Percentiles rank a stretch among this genome's conserved stretches.
Conservation (phyloP, 2,329 filamentous ascomycete species). For the Cladophialophora carrionii region DNA sequence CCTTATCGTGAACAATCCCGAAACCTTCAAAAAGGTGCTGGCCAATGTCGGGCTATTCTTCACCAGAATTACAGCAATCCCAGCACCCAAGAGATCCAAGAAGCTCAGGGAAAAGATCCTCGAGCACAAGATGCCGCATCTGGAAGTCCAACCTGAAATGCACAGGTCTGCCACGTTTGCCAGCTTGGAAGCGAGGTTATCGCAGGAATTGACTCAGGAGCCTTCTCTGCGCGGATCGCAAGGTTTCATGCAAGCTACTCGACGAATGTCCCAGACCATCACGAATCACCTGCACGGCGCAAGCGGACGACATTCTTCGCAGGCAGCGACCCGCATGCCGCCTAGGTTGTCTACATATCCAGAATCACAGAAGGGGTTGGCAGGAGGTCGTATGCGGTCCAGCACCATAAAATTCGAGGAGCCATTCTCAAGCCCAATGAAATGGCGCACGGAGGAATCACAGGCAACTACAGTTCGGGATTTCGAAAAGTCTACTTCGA, state of each 20-base stretch:
- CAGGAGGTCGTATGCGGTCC: slow-evolving; percentile 10
- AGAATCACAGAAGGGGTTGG: neutral
- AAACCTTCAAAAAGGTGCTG: slow-evolving; percentile 16
- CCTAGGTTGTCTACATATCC: slow-evolving; percentile 7
- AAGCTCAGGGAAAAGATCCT: slow-evolving; percentile 28
- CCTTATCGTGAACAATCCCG: slow-evolving; percentile 46
- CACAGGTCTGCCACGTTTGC: slow-evolving; percentile 27
- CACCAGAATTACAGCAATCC: slow-evolving; percentile 20
- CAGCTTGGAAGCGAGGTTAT: slow-evolving; percentile 28
- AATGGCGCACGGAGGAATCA: slow-evolving; percentile 10
- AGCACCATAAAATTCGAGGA: slow-evolving; percentile 33
- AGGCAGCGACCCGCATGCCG: neutral
- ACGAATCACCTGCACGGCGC: slow-evolving; percentile 22
- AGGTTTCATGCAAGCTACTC: slow-evolving; percentile 23
- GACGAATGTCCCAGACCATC: slow-evolving; percentile 30
- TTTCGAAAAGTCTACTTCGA: slow-evolving; percentile 12
- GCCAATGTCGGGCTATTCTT: slow-evolving; percentile 23
- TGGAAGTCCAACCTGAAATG: slow-evolving; percentile 13
- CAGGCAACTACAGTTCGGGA: slow-evolving; percentile 12
- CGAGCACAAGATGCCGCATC: slow-evolving; percentile 7
- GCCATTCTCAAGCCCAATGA: slow-evolving; percentile 17
- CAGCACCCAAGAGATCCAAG: slow-evolving; percentile 29
- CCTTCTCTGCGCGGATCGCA: slow-evolving; percentile 25
- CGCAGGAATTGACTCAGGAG: slow-evolving; percentile 25
- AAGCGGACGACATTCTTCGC: slow-evolving; percentile 6